Evolutionary conservation across 352 stramenopile genomes (phyloP), one percentile per base, ranked within the genome.

Genomic region (Phytophthora colocasiae): DNA sequence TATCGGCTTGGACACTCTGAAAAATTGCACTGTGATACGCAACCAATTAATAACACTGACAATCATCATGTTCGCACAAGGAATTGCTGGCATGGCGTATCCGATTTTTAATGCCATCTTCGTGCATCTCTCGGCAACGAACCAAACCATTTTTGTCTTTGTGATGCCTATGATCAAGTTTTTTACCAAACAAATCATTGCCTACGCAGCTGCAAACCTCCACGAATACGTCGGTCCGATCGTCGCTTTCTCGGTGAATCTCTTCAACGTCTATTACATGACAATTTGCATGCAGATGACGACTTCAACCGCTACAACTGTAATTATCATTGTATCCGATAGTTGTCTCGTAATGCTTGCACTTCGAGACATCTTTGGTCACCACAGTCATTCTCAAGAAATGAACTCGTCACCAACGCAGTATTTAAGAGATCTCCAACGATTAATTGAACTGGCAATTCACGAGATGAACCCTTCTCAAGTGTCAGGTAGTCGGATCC

Each of bases 211-310:
- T 12, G 6, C 14, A 45, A 45, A 19, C n/a, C 39, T 45, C 15
- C 39, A 45, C n/a, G 15, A 45, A 45, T 45, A 45, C 39, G 39
- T 45, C 19, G 39, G 39, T 10, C 39, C 39, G 39, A 45, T 24
- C 4, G 15, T 45, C 6, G 39, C 8, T 8, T 45, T 45, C 39
- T 45, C 39, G 39, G 39, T 45, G 12, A 19, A 45, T 19, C 15
- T 45, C 39, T 45, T 45, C 39, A 45, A 45, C 39, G 39, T 45
- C 17, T 45, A 26, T 45, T 45, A 45, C 39, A 22, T 45, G 39
- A 24, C 15, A 19, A 26, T 45, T 45, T 45, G 39, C n/a, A 45
- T 45, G 39, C 39, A 45, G 15, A 12, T 19, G 19, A 19, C 39
- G 15, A 45, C 39, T 11, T 22, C 39, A 45, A 45, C 39, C 8